phyloP scores from a whole-genome alignment of 2,329 filamentous ascomycete genomes.

The Neoarthrinium moseri region DNA sequence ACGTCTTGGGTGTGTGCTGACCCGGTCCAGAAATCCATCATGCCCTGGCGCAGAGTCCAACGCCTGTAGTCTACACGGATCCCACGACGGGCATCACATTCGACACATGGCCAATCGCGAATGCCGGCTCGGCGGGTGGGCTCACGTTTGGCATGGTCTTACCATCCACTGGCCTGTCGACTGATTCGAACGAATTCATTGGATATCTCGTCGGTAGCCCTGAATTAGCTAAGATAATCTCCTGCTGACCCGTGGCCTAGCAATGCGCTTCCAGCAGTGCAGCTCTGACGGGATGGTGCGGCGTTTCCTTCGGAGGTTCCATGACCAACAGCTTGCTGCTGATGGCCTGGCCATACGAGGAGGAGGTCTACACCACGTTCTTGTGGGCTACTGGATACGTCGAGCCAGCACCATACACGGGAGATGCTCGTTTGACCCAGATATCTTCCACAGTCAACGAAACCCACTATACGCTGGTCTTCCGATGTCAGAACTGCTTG shows the following conservation, averaged over 20 bases:
- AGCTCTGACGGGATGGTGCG: slow-evolving; percentile 54
- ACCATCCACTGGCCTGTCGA: slow-evolving; percentile 45
- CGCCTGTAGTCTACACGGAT: slow-evolving; percentile 10
- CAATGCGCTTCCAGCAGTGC: slow-evolving; percentile 43
- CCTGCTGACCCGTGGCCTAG: slow-evolving; percentile 29
- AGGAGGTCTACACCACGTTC: slow-evolving; percentile 55
- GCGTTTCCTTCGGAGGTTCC: slow-evolving; percentile 52
- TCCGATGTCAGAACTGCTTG: slow-evolving; percentile 60
- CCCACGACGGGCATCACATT: slow-evolving; percentile 50
- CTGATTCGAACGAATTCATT: slow-evolving; percentile 55
- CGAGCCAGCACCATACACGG: slow-evolving; percentile 57
- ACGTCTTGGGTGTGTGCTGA: not conserved
- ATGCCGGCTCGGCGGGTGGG: slow-evolving; percentile 37
- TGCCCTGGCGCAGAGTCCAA: slow-evolving; percentile 8
- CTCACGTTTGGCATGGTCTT: slow-evolving; percentile 55
- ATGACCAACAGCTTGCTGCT: slow-evolving; percentile 61
- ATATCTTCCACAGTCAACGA: slow-evolving; percentile 57
- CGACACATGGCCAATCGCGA: slow-evolving; percentile 44
- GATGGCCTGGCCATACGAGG: slow-evolving; percentile 54
- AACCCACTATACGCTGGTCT: slow-evolving; percentile 62
- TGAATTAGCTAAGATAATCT: slow-evolving; percentile 3
- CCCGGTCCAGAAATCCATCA: slow-evolving; percentile 6
- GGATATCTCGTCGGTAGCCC: slow-evolving; percentile 49
- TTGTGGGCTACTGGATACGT: slow-evolving; percentile 58
- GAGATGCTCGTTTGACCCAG: slow-evolving; percentile 60